Base-by-base conservation (phyloP, 1,284 basidiomycete genomes). In the Puccinia polysora region DNA sequence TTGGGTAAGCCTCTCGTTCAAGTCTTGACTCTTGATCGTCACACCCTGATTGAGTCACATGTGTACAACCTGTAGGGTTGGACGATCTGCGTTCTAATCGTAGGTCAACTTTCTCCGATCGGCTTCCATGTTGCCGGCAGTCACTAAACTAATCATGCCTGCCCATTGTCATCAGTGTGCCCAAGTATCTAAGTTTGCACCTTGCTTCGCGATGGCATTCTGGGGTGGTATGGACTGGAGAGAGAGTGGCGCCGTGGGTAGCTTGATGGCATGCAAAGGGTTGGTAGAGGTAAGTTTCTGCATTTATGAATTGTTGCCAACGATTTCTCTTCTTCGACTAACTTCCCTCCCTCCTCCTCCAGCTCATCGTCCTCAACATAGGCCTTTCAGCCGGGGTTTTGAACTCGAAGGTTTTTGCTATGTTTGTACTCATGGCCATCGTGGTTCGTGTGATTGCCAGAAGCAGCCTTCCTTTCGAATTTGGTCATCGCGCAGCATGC, bases 251-350 rank as follows among this genome's bases (percentile, higher is more conserved):
- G 91, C 92, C 0, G 88, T 95, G 70, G 93, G 93, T 5, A 86
- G 88, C 65, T 82, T 97, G 71, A 95, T 97, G 92, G 88, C 87
- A 78, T 96, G 91, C 82, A 96, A 96, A 82, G 91, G 91, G 86
- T 89, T 78, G 7, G 75, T 78, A 58, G 76, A 77, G 58, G 62
- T 71, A n/a, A n/a, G n/a, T n/a, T n/a, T n/a, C n/a, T n/a, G n/a
- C n/a, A n/a, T n/a, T n/a, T n/a, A 30, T 25, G 34, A 20, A 34
- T 38, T 53, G 4, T 8, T 32, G 12, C 7, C 7, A 6, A 6
- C n/a, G 25, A 4, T 63, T 18, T 20, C 32, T 58, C 53, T 10
- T 45, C 34, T 34, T 20, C 36, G 40, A 36, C 15, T 28, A 25
- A 6, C 2, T 2, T 15, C 20, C 15, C 20, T 20, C 36, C 32